Evolutionary conservation across 176 grass and related monocot species (phyloP), one percentile per base, ranked within the genome.

Genomic region (Zoysia japonica): DNA sequence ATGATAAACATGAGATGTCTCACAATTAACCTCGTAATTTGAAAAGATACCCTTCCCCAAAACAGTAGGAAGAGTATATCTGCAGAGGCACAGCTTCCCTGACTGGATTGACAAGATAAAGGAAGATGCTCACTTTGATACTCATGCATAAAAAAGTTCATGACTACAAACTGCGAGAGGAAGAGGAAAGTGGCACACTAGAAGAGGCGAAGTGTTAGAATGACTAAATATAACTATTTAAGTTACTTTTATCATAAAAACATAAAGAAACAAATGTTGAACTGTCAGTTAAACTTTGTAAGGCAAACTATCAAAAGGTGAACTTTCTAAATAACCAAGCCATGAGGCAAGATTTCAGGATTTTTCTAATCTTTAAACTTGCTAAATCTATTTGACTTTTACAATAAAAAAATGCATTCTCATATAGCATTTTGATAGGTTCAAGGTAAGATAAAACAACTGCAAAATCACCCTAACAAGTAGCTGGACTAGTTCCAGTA

Each of bases 51-150:
- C 67, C 49, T 78, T 91, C 39, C 91, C 87, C 61, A 90, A 65
- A 56, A 74, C 79, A 86, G 68, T 86, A 84, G 91, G 91, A 13
- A 97, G 87, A 59, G 55, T 82, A 73, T 88, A 97, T 84, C 85
- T 90, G 86, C 94, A 97, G 51, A 97, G 89, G 80, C 94, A 97
- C 83, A 92, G 87, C 63, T 88, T 92, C 86, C 94, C 94, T 63
- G 91, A 97, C 94, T 97, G 89, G 80, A 85, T 54, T 77, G 53
- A 82, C 41, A 82, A 62, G 72, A 53, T 6, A 67, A 89, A 72
- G 59, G 10, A 53, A 55, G 62, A 13, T 55, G 54, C 63, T 78
- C 82, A 87, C 43, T 43, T 80, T 36, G 3, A 61, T 61, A 70
- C 47, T 57, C 83, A 42, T 47, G 80, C 56, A 60, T 64, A 28